Base-by-base conservation (phyloP, 768 basidiomycete species). In the Xanthoconium stramineum region DNA sequence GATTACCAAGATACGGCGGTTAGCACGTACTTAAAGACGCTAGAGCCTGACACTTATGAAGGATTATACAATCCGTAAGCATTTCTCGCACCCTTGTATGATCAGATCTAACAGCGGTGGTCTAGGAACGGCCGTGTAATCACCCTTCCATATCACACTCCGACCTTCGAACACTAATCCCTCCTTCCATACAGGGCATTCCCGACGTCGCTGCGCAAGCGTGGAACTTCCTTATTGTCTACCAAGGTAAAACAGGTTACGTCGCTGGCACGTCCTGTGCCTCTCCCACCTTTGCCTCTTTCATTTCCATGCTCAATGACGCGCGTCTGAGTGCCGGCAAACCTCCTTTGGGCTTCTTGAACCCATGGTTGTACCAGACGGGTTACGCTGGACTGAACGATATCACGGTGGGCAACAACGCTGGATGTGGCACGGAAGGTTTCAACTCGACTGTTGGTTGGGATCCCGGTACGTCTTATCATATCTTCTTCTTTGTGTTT, bases 171-270 rank as follows among this genome's bases (percentile, higher is more conserved):
- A 14, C 19, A n/a, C 17, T 42, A 0, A 50, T 3, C 8, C 29
- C 5, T 50, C 10, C 6, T 19, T 33, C 28, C 15, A 17, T 13
- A n/a, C 45, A 61, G 83, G 87, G 73, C 12, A 74, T 76, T 61
- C 88, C 87, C 11, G 88, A 90, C 60, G 84, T 89, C 33, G 72
- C 86, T 0, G 85, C 88, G 0, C 85, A 85, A 63, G 75, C 76
- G 1, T 63, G 68, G 42, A 65, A 70, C 36, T 88, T 81, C 75
- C 67, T 71, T 12, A 76, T 88, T 42, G 76, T 76, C 68, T 68
- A 77, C 46, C 51, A 63, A 30, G 83, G 83, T 5, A 15, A 46
- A 7, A 33, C 72, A 14, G 57, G 56, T 19, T 65, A 69, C 2
- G 77, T 83, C 52, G 79, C 74, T 1, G 89, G 89, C 35, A 91